A percentile compares a stretch with the other conserved stretches of the same genome.
phyloP scores from a whole-genome alignment of 2,329 filamentous ascomycete species.

The Pyrenophora tritici-repentis region DNA sequence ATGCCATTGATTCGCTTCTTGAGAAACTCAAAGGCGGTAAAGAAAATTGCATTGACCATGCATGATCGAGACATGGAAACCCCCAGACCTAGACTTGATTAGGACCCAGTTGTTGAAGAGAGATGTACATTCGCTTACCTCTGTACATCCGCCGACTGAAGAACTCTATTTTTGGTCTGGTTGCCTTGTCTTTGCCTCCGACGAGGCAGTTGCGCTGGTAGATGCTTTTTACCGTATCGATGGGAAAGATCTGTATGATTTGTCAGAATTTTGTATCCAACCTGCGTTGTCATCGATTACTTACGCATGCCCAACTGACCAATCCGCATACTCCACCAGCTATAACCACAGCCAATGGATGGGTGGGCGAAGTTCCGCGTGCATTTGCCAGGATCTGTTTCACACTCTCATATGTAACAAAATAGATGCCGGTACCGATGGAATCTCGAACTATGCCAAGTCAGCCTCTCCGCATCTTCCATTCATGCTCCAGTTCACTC shows the following conservation, averaged over 20 bases:
- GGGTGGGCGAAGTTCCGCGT: slow-evolving; percentile 73
- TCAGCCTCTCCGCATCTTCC: slow-evolving; percentile 16
- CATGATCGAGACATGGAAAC: slow-evolving; percentile 84
- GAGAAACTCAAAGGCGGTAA: slow-evolving; percentile 82
- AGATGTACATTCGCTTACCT: slow-evolving; percentile 52
- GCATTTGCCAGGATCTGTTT: slow-evolving; percentile 81
- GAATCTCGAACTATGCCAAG: slow-evolving; percentile 72
- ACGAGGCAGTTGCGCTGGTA: slow-evolving; percentile 83
- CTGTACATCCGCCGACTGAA: slow-evolving; percentile 80
- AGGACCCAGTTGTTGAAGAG: not conserved
- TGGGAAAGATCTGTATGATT: slow-evolving; percentile 57
- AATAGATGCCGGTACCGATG: slow-evolving; percentile 82
- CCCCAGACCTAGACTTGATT: slow-evolving; percentile 58
- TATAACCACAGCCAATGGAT: slow-evolving; percentile 76
- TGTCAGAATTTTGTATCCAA: slow-evolving; percentile 8
- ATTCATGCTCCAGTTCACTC: slow-evolving; percentile 42
- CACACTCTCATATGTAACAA: slow-evolving; percentile 85
- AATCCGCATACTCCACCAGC: slow-evolving; percentile 82
- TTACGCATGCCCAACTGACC: slow-evolving; percentile 79
- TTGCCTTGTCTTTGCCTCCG: slow-evolving; percentile 62
- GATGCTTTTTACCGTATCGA: slow-evolving; percentile 83
- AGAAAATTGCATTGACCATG: slow-evolving; percentile 86
- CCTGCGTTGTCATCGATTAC: slow-evolving; percentile 35
- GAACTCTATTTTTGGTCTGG: slow-evolving; percentile 73
- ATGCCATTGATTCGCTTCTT: slow-evolving; percentile 63